Evolutionary conservation across 352 stramenopile species (phyloP).

Genomic region (Blastocystis sp.): DNA sequence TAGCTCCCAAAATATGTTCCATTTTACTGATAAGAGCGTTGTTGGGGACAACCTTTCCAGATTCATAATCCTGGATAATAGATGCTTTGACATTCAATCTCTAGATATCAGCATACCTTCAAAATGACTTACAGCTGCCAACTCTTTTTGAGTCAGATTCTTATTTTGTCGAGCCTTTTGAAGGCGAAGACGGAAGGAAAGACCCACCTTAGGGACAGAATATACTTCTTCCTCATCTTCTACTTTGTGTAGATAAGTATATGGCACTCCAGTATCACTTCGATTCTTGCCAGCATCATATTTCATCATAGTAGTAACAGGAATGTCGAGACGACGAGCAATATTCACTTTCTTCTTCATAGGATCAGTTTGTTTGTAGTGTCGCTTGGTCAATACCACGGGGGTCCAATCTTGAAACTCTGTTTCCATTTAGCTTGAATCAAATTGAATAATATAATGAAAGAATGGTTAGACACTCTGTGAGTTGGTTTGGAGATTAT

Average conservation of each 20-base stretch:
- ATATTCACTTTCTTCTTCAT: constrained; percentile 73
- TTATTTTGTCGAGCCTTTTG: constrained; percentile 83
- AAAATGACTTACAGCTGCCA: constrained; percentile 73
- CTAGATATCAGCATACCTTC: constrained; percentile 33
- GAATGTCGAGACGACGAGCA: constrained; percentile 71
- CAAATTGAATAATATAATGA: not conserved
- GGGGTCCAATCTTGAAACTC: constrained; percentile 72
- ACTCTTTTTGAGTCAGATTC: constrained; percentile 94
- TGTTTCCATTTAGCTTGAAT: constrained; percentile 1
- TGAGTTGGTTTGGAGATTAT: not conserved
- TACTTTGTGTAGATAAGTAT: constrained; percentile 79
- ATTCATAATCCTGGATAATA: constrained; percentile 91
- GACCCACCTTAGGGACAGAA: constrained; percentile 70
- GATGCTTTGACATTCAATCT: constrained; percentile 88
- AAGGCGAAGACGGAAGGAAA: constrained; percentile 56
- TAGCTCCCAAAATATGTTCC: constrained; percentile 82
- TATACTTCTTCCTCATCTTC: constrained; percentile 80
- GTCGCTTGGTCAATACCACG: constrained; percentile 72
- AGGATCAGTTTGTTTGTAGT: constrained; percentile 65
- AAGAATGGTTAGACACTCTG: not conserved
- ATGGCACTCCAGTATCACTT: constrained; percentile 72
- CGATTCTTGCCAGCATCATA: constrained; percentile 73
- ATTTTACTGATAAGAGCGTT: constrained; percentile 90
- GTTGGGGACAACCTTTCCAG: constrained; percentile 90
- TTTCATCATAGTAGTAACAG: constrained; percentile 72